Evolutionary conservation across 2,329 filamentous ascomycete genomes (phyloP).

Genomic region (Stagonosporopsis rhizophila): DNA sequence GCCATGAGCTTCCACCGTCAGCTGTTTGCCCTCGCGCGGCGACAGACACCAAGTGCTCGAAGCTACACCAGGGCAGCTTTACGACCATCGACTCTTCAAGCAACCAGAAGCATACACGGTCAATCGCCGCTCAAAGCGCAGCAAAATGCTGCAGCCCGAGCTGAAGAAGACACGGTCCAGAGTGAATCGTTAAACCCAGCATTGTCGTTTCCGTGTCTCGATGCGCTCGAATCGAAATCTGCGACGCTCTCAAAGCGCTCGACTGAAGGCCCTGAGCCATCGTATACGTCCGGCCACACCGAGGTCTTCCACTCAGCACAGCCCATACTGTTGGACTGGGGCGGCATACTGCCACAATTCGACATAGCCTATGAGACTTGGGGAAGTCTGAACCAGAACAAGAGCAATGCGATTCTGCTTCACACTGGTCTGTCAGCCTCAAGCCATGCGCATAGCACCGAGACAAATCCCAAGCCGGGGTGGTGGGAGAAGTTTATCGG

Average conservation of each 20-base stretch:
- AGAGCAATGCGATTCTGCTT: slow-evolving; percentile 86
- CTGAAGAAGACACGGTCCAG: slow-evolving; percentile 29
- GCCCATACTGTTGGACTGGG: slow-evolving; percentile 89
- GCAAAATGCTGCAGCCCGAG: slow-evolving; percentile 25
- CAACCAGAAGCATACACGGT: slow-evolving; percentile 39
- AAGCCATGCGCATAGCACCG: slow-evolving; percentile 94
- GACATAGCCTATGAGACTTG: slow-evolving; percentile 93
- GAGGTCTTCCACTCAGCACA: slow-evolving; percentile 75
- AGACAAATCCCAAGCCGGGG: slow-evolving; percentile 81
- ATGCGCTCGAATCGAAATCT: slow-evolving; percentile 57
- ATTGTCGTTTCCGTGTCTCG: slow-evolving; percentile 52
- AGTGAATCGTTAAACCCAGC: slow-evolving; percentile 49
- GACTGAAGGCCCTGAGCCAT: slow-evolving; percentile 82
- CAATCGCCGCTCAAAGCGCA: slow-evolving; percentile 38
- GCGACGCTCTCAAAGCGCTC: slow-evolving; percentile 75
- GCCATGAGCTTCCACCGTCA: slow-evolving; percentile 44
- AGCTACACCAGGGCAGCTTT: slow-evolving; percentile 14
- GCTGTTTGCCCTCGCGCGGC: slow-evolving; percentile 34
- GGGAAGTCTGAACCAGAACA: slow-evolving; percentile 80
- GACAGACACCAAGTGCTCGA: slow-evolving; percentile 17
- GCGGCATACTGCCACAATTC: slow-evolving; percentile 87
- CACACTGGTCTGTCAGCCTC: slow-evolving; percentile 97
- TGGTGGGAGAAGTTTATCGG: slow-evolving; percentile 99
- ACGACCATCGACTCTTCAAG: slow-evolving; percentile 19
- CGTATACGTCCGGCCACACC: slow-evolving; percentile 90